Base-by-base conservation (phyloP, 306 rosid species). In the Cucumis hystrix region DNA sequence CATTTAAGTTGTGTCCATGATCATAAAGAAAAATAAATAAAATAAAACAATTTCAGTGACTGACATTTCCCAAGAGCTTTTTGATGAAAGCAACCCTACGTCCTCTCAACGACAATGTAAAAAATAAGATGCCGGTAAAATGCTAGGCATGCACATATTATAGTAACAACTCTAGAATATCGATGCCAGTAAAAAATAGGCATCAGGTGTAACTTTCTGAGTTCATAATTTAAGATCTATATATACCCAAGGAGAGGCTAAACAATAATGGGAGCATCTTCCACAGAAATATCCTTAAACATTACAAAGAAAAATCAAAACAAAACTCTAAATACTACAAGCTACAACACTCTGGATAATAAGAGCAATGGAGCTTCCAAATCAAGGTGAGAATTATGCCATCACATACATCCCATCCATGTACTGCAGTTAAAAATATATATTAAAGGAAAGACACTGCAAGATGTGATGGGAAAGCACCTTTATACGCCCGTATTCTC, bases 401-500 rank as follows among this genome's bases (percentile, higher is more conserved):
- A 70, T 25, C 21, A 25, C 59, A 45, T 41, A 70, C 18, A 70
- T 70, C 12, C 18, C 20, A 43, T 45, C 14, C 59, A 71, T 16
- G 60, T 49, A 28, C 41, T 28, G 8, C 21, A 52, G 23, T 4
- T 28, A 8, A 71, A 71, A 25, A 49, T 15, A 25, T 9, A 71
- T 71, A 71, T 49, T 25, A 14, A 73, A 52, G 14, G 35, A 49
- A 72, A 49, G 20, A 39, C 6, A 28, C 9, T 47, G 43, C 23
- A 30, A 73, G 63, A 37, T 30, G 35, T 73, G 16, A 52, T 17
- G 63, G 41, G 63, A 72, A 73, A 30, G 49, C 77, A 88, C 98
- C 98, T 95, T 95, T 77, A 95, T 95, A 64, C 96, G 89, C 81
- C 88, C 92, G 60, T 95, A 95, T 85, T 95, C 98, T 83, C 93